Percentiles rank a stretch among this genome's conserved stretches.
Conservation (phyloP, 139 green algal species). For the Chlamydomonas schloesseri region DNA sequence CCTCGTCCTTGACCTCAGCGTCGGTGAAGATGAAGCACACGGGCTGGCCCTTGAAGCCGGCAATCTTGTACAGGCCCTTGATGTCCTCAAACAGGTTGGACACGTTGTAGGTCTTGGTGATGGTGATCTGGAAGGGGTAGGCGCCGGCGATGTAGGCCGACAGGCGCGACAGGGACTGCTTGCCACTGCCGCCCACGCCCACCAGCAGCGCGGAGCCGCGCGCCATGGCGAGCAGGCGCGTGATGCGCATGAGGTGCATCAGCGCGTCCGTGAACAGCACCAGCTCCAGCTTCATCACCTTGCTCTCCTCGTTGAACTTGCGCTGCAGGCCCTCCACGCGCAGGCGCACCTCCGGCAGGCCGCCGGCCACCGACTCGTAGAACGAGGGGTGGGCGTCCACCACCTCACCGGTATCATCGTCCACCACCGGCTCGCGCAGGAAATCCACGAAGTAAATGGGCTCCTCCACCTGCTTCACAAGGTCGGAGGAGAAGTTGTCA, state of each 20-base stretch:
- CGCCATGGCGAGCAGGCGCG: constrained; percentile 87
- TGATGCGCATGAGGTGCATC: constrained; percentile 91
- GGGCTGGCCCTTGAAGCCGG: constrained; percentile 92
- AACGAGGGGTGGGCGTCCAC: constrained; percentile 78
- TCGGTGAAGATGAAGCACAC: constrained; percentile 97
- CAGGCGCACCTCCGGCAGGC: constrained; percentile 75
- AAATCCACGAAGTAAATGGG: constrained; percentile 96
- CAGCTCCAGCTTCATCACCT: constrained; percentile 86
- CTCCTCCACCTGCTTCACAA: constrained; percentile 82
- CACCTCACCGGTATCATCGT: constrained; percentile 82
- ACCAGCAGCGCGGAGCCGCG: constrained; percentile 92
- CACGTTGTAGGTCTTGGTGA: constrained; percentile 90
- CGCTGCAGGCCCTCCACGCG: constrained; percentile 81
- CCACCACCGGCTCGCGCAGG: constrained; percentile 85
- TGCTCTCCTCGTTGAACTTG: constrained; percentile 87
- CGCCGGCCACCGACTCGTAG: constrained; percentile 88
- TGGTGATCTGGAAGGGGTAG: constrained; percentile 85
- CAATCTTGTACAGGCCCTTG: constrained; percentile 94
- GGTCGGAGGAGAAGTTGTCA: constrained; percentile 72
- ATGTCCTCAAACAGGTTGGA: constrained; percentile 97
- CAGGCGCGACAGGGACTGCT: constrained; percentile 86
- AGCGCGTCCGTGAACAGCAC: constrained; percentile 97
- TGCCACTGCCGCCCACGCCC: constrained; percentile 93
- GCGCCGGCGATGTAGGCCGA: constrained; percentile 89
- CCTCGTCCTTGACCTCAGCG: constrained; percentile 94